A percentile compares a stretch with the other conserved stretches of the same genome.
Evolutionary conservation across 176 grass and related monocot species (phyloP).

Genomic region (Avena eriantha): DNA sequence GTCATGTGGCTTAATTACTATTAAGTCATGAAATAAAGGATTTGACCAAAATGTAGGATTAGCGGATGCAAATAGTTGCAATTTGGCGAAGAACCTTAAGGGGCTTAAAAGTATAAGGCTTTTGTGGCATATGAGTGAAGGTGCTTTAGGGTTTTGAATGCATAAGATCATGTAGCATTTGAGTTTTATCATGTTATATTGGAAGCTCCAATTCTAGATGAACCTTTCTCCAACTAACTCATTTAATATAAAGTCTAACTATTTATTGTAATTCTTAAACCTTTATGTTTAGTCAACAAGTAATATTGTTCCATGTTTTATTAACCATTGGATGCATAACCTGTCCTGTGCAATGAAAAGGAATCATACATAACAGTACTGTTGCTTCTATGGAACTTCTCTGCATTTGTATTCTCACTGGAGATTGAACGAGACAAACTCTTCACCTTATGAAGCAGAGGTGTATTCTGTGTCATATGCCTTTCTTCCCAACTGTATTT

Average conservation of each 20-base stretch:
- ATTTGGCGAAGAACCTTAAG: neutral
- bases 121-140: neutral
- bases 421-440: neutral
- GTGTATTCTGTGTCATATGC: neutral
- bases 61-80: neutral
- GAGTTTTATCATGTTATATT: neutral
- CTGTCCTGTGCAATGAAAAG: neutral
- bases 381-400: neutral
- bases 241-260: neutral
- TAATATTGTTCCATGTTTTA: neutral
- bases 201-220: neutral
- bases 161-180: conserved; percentile 8
- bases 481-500: neutral
- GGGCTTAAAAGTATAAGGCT: neutral
- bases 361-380: neutral
- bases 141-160: neutral
- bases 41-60: neutral
- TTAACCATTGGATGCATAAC: neutral
- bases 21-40: neutral
- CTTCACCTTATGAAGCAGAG: neutral
- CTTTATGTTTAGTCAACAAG: conserved; percentile 4
- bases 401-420: neutral
- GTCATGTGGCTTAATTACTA: neutral
- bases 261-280: neutral
- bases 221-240: neutral